phyloP scores from a whole-genome alignment of 1,139 yeast species.

The Taiozyma sp. region DNA sequence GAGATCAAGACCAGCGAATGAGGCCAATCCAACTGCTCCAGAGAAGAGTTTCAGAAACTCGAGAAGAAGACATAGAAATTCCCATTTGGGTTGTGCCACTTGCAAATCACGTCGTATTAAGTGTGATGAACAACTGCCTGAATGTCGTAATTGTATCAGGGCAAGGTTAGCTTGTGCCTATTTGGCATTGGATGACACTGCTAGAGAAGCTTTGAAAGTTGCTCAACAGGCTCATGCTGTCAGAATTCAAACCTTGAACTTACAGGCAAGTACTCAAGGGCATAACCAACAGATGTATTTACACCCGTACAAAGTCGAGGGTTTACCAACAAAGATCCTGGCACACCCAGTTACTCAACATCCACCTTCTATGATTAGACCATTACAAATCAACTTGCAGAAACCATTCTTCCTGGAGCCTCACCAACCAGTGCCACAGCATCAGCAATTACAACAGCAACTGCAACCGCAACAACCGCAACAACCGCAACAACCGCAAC shows the following conservation, averaged over 20 bases:
- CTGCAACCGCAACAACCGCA: neutral
- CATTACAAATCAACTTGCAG: slow-evolving; percentile 18
- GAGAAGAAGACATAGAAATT: slow-evolving; percentile 57
- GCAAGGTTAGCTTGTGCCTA: slow-evolving; percentile 55
- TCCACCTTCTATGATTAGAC: slow-evolving; percentile 11
- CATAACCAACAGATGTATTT: slow-evolving; percentile 7
- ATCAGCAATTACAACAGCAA: neutral
- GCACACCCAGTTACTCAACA: slow-evolving; percentile 6
- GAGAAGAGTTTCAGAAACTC: slow-evolving; percentile 38
- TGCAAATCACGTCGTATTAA: slow-evolving; percentile 63
- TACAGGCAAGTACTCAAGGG: slow-evolving; percentile 13
- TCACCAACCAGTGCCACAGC: neutral
- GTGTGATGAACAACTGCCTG: slow-evolving; percentile 61
- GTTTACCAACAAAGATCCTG: slow-evolving; percentile 17
- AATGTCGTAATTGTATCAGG: slow-evolving; percentile 54
- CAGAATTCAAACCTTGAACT: slow-evolving; percentile 15
- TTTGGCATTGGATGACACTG: slow-evolving; percentile 42
- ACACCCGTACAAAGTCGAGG: slow-evolving; percentile 17
- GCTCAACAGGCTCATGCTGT: slow-evolving; percentile 35
- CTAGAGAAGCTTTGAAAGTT: slow-evolving; percentile 44
- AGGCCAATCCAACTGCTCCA: slow-evolving; percentile 2
- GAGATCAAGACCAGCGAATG: slow-evolving; percentile 6
- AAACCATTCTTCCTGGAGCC: slow-evolving; percentile 10
- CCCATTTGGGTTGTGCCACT: slow-evolving; percentile 56
- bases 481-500: neutral